Evolutionary conservation across 2,329 filamentous ascomycete genomes (phyloP), one percentile per base, ranked within the genome.

Genomic region (Teratosphaeria nubilosa): DNA sequence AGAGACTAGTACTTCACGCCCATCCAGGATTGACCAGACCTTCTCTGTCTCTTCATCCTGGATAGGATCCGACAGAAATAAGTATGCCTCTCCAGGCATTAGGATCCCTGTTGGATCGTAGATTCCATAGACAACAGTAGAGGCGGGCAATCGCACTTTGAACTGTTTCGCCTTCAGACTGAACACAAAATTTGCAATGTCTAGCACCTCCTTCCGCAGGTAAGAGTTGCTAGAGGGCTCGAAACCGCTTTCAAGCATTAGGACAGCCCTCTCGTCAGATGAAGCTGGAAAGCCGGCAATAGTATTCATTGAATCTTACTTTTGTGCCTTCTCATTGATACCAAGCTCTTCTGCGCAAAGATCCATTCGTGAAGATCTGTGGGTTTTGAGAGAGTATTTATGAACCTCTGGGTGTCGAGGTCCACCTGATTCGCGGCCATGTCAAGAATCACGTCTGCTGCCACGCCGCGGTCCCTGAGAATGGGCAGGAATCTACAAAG

Each of bases 41-140:
- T 82, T 79, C 0, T 78, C 78, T 1, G 80, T 80, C 0, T 74
- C 70, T 1, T 82, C 75, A 57, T 83, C 78, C 0, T 71, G 64
- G 60, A 89, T 87, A n/a, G 79, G 71, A 2, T 69, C 70, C 0
- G 86, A 87, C 62, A 91, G 90, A 0, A 81, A 78, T 0, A 91
- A 65, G 41, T 88, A 85, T 0, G 91, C 77, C 63, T 91, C 84
- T 1, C 81, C 82, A 45, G 86, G 84, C 54, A 80, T 72, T 0
- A 92, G 69, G 0, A 82, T 73, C 0, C 78, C 80, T 0, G 73
- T 73, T 25, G 88, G 88, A 68, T 92, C 88, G 0, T 86, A 80
- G 0, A 88, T 78, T 73, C 90, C 90, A 59, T 80, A 82, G 0
- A 84, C 73, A 52, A 82, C 84, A 0, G 86, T 82, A 0, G 86